A percentile compares a stretch with the other conserved stretches of the same genome.
Evolutionary conservation across 495 filamentous ascomycete genomes (phyloP).

Genomic region (Rostrohypoxylon terebratum): DNA sequence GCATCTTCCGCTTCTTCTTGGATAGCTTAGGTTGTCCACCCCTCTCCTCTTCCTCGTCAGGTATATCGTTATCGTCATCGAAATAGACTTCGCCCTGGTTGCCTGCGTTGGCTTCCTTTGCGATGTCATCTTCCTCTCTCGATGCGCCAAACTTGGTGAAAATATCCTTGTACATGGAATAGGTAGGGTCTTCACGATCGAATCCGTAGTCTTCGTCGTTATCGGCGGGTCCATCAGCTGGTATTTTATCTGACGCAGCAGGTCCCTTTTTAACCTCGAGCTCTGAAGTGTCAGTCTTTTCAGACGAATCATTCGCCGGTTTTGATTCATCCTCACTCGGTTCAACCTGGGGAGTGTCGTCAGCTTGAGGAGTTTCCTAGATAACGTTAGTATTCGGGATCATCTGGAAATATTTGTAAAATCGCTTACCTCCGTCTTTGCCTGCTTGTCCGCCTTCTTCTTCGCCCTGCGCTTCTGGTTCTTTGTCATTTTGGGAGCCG

Average conservation of each 20-base stretch:
- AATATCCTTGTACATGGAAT: conserved; percentile 82
- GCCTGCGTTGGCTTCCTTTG: conserved; percentile 69
- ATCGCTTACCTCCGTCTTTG: conserved; percentile 59
- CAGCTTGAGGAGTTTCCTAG: conserved; percentile 36
- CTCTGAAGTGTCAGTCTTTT: conserved; percentile 41
- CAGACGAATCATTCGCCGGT: conserved; percentile 42
- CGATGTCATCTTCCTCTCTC: conserved; percentile 66
- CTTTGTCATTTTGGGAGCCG: conserved; percentile 75
- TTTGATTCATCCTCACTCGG: conserved; percentile 44
- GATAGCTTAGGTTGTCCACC: conserved; percentile 76
- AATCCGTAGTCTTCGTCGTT: conserved; percentile 51
- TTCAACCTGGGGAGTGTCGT: conserved; percentile 39
- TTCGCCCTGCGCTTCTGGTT: conserved; percentile 87
- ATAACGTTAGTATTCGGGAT: conserved; percentile 21
- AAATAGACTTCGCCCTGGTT: conserved; percentile 91
- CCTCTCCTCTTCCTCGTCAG: conserved; percentile 83
- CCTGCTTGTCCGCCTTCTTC: conserved; percentile 86
- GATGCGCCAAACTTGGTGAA: conserved; percentile 74
- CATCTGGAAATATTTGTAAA: conserved; percentile 19
- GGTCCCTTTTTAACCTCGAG: conserved; percentile 58
- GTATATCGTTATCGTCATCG: conserved; percentile 88
- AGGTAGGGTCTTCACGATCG: conserved; percentile 79
- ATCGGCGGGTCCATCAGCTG: conserved; percentile 58
- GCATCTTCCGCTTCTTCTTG: conserved; percentile 91
- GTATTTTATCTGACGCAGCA: conserved; percentile 51